These are phyloP conservation scores for Knoxia roxburghii DNA, from an alignment of 257 asterid species.

Conservation along the genomic window DNA sequence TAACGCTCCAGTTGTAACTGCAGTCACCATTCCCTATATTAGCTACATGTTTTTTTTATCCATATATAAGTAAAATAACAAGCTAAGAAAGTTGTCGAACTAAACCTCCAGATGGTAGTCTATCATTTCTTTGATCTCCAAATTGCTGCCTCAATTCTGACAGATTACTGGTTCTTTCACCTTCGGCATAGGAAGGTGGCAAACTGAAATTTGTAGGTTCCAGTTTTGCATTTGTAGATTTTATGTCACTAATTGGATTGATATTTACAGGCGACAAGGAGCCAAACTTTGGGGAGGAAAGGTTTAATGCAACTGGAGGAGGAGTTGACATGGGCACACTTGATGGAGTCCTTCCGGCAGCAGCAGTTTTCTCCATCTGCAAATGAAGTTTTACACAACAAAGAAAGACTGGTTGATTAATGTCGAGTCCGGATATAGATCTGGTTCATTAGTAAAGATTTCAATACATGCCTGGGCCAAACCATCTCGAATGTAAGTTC, in stretches of 20 bases:
- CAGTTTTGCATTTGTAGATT: slow-evolving; percentile 41
- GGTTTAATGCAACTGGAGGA: slow-evolving; percentile 72
- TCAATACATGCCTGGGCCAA: slow-evolving; percentile 68
- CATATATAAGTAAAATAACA: neutral
- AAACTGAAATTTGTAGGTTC: slow-evolving; percentile 78
- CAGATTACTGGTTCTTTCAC: slow-evolving; percentile 44
- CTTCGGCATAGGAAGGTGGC: slow-evolving; percentile 81
- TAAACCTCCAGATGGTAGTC: slow-evolving; percentile 76
- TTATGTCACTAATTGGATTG: slow-evolving; percentile 50
- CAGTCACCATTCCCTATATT: slow-evolving; percentile 17
- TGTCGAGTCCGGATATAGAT: neutral
- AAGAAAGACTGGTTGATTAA: slow-evolving; percentile 1
- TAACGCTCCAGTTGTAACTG: slow-evolving; percentile 82
- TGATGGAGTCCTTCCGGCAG: slow-evolving; percentile 97
- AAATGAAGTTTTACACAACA: slow-evolving; percentile 15
- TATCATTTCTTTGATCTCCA: slow-evolving; percentile 64
- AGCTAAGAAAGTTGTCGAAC: slow-evolving; percentile 6
- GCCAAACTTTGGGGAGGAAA: slow-evolving; percentile 67
- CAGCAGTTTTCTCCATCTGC: slow-evolving; percentile 99
- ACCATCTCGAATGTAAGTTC: slow-evolving; percentile 97
- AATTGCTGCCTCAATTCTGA: slow-evolving; percentile 45
- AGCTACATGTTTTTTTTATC: slow-evolving; percentile 6
- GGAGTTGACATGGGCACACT: slow-evolving; percentile 96
- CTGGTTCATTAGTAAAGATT: neutral
- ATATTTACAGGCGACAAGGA: slow-evolving; percentile 72